phyloP scores from a whole-genome alignment of 495 filamentous ascomycete species.

The Aspergillus funiculosus region DNA sequence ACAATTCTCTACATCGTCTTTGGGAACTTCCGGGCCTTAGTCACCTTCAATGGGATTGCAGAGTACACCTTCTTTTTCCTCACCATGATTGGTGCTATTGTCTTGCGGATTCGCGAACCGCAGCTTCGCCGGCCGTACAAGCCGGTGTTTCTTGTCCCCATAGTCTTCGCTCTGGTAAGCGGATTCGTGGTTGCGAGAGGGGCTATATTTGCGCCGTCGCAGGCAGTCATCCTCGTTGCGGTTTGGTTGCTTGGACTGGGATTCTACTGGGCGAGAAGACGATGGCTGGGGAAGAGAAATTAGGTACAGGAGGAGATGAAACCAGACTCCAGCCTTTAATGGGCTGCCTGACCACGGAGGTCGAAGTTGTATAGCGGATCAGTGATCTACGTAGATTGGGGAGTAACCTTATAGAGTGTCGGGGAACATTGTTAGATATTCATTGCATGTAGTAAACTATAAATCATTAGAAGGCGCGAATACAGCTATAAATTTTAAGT shows the following conservation, averaged over 20 bases:
- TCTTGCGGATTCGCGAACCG: conserved; percentile 16
- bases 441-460: too few relatives aligned
- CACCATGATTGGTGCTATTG: conserved; percentile 17
- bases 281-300: too few relatives aligned
- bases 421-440: too few relatives aligned
- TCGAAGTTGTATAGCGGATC: too few relatives aligned
- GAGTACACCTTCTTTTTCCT: conserved; percentile 22
- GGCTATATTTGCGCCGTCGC: conserved; percentile 16
- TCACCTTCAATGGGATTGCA: conserved; percentile 20
- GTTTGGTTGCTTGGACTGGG: conserved; percentile 14
- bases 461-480: too few relatives aligned
- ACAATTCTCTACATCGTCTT: conserved; percentile 17
- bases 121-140: conserved; percentile 16
- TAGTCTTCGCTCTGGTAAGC: conserved; percentile 14
- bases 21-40: conserved; percentile 19
- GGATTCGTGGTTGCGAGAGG: conserved; percentile 19
- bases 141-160: conserved; percentile 12
- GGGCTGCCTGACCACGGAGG: too few relatives aligned
- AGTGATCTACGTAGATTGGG: too few relatives aligned
- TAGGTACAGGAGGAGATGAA: too few relatives aligned
- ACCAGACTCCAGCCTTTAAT: too few relatives aligned
- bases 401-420: too few relatives aligned
- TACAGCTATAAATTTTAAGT: too few relatives aligned
- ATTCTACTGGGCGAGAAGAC: conserved; percentile 7
- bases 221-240: conserved; percentile 11